Base-by-base conservation (phyloP, 768 basidiomycete species). In the Tylopilus sp. region DNA sequence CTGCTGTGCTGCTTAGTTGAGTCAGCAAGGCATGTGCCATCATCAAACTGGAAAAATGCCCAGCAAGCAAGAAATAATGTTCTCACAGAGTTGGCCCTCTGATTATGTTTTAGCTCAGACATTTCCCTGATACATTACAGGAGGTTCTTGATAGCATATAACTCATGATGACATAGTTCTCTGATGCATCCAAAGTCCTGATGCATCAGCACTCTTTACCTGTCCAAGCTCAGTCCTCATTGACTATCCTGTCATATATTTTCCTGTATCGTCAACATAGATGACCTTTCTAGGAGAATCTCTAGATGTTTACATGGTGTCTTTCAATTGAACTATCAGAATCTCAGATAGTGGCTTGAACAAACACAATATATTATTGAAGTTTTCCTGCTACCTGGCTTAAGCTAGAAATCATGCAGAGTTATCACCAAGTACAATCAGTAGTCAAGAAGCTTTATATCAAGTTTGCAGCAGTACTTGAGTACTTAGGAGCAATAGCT, bases 231-330 rank as follows among this genome's bases (percentile, higher is more conserved):
- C 76, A 1, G 54, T 83, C 9, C 63, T 86, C 24, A 76, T 86
- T 30, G 84, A 84, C 53, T 87, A 86, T 58, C 79, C 80, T 10
- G 76, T 85, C 10, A 76, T 74, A n/a, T 78, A 77, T 45, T 74
- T 77, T 22, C 84, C 84, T 45, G 62, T 77, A 28, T 76, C 75
- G 28, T 43, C 63, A 6, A 56, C 57, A 0, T 66, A 71, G 48
- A 63, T 64, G 4, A 52, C 64, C 17, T 82, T 78, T 59, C 74
- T 86, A n/a, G 63, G 76, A 19, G 71, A 75, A 3, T 60, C 73
- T 7, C 68, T 87, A 44, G 75, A 83, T 52, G 67, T 85, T 13
- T 84, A 82, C 61, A 74, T 80, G 10, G 37, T 59, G 36, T 54
- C 56, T 48, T 50, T 59, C 42, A 30, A 54, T 36, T 59, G 43